Percentiles rank a stretch among this genome's conserved stretches.
Conservation (phyloP, 2,329 filamentous ascomycete species). For the Calonectria hongkongensis region DNA sequence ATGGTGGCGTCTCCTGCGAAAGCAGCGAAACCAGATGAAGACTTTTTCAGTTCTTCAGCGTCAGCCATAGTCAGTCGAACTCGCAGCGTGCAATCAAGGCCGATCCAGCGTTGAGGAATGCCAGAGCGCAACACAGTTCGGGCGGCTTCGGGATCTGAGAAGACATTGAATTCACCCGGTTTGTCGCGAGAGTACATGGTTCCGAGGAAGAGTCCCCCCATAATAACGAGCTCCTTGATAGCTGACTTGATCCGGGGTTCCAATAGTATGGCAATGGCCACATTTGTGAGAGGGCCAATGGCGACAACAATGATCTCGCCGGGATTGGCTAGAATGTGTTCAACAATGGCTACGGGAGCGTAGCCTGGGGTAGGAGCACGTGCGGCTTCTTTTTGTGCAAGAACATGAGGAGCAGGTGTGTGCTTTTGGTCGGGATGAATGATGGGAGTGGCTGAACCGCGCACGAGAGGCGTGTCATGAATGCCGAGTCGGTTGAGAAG, state of each 20-base stretch:
- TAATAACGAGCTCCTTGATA: not conserved
- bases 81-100: not conserved
- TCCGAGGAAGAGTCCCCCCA: not conserved
- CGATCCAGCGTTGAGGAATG: not conserved
- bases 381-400: not conserved
- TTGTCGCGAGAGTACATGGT: constrained; percentile 1
- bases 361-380: not conserved
- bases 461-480: not conserved
- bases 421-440: not conserved
- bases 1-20: not conserved
- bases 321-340: not conserved
- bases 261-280: not conserved
- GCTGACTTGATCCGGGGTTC: not conserved
- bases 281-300: not conserved
- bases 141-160: not conserved
- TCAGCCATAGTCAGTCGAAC: not conserved
- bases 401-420: not conserved
- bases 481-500: not conserved
- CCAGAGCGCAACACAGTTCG: not conserved
- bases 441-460: not conserved
- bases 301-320: not conserved
- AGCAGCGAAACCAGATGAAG: not conserved
- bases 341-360: not conserved
- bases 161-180: not conserved
- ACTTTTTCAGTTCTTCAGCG: not conserved